These are phyloP conservation scores for Fusarium sp. DNA, from an alignment of 2,329 filamentous ascomycete genomes.

Conservation along the genomic window DNA sequence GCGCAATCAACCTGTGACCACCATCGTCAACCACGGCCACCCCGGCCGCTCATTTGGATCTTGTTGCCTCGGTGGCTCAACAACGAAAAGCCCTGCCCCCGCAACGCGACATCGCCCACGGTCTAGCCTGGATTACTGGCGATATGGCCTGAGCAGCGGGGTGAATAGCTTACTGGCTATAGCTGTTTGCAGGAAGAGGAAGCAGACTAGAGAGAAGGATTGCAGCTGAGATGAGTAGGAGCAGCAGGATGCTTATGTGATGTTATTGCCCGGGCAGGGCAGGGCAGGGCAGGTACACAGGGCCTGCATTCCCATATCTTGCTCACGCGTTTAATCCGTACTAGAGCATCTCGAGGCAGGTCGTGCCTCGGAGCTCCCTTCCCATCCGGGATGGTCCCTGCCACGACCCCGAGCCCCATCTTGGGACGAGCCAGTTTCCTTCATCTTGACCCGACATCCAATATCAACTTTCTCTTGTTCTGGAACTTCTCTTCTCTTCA, in stretches of 20 bases:
- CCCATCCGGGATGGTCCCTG: constrained; percentile 40
- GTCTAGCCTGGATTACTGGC: constrained; percentile 24
- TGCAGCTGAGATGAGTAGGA: neutral
- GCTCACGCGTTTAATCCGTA: constrained; percentile 24
- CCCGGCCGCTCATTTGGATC: constrained; percentile 7
- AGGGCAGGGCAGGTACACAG: no score
- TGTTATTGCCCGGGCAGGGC: no score
- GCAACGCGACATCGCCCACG: constrained; percentile 10
- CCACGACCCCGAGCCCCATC: constrained; percentile 32
- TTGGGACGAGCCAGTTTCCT: constrained; percentile 15
- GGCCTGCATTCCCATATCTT: neutral
- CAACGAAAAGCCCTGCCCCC: neutral
- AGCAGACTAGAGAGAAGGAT: neutral
- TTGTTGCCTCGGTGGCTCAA: neutral
- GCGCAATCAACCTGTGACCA: constrained; percentile 37
- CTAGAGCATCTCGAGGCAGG: constrained; percentile 37
- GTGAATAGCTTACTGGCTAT: constrained; percentile 4
- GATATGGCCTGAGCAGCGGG: constrained; percentile 19
- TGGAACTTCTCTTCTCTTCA: constrained; percentile 22
- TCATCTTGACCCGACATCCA: constrained; percentile 11
- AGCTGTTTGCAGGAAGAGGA: neutral
- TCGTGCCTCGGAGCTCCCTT: constrained; percentile 42
- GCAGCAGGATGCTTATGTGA: no score
- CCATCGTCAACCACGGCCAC: constrained; percentile 12
- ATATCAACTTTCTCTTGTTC: constrained; percentile 20